Evolutionary conservation across 257 asterid genomes (phyloP).

Genomic region (Haberlea rhodopensis): DNA sequence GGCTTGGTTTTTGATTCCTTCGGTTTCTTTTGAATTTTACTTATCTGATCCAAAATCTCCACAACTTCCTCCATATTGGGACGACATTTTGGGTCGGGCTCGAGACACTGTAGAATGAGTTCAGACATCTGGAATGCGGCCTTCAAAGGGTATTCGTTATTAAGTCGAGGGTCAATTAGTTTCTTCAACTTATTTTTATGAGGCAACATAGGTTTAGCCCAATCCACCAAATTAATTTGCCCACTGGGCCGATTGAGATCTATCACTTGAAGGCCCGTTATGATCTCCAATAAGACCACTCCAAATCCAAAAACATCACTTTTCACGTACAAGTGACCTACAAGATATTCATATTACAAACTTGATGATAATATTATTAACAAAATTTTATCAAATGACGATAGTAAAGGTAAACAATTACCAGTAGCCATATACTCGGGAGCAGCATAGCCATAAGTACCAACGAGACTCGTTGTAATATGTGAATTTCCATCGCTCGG

Average conservation of each 20-base stretch:
- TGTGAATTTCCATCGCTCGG: constrained; percentile 72
- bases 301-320: constrained; percentile 91
- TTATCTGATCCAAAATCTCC: constrained; percentile 38
- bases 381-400: not conserved
- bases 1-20: constrained; percentile 26
- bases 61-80: constrained; percentile 62
- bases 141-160: constrained; percentile 55
- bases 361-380: too few species aligned
- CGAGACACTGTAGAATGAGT: constrained; percentile 55
- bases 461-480: constrained; percentile 63
- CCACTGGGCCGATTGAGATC: too few species aligned
- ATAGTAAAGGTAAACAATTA: not conserved
- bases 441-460: constrained; percentile 88
- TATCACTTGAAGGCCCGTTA: too few species aligned
- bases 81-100: constrained; percentile 60
- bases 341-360: constrained; percentile 61
- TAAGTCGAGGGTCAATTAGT: constrained; percentile 60
- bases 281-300: constrained; percentile 60
- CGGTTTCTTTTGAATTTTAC: constrained; percentile 29
- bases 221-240: too few species aligned
- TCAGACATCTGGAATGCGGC: constrained; percentile 41
- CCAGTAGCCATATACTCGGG: constrained; percentile 89
- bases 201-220: constrained; percentile 49
- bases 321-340: too few species aligned
- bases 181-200: constrained; percentile 57